These are phyloP conservation scores for Acanthamoeba royreba DNA, from an alignment of 208 protist species.

Conservation along the genomic window DNA sequence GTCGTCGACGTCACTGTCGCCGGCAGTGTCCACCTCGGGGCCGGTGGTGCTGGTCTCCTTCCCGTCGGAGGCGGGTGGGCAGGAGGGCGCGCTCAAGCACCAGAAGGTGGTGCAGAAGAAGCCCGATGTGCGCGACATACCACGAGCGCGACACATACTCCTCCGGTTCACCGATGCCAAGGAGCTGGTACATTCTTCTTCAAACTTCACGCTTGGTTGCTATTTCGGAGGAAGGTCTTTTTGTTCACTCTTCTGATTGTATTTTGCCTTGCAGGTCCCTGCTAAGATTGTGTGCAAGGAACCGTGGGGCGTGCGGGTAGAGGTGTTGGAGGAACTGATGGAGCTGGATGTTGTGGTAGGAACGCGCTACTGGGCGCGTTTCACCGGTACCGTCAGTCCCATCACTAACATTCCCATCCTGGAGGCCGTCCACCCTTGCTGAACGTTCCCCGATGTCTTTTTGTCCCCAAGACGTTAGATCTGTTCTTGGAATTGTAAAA, in stretches of 20 bases:
- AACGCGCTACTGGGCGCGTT: conserved; percentile 17
- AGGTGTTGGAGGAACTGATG: background rate
- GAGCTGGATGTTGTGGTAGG: background rate
- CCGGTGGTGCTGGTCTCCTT: background rate
- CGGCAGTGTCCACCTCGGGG: background rate
- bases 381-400: background rate
- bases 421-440: conserved; percentile 20
- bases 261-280: background rate
- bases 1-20: background rate
- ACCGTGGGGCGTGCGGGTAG: conserved; percentile 2
- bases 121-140: background rate
- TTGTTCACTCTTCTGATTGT: background rate
- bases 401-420: conserved; percentile 17
- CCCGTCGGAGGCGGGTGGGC: background rate
- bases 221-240: background rate
- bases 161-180: background rate
- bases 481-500: no score
- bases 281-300: conserved; percentile 29
- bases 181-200: background rate
- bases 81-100: background rate
- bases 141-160: background rate
- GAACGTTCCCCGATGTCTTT: no score
- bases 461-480: no score
- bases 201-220: no score
- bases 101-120: background rate